A percentile compares a stretch with the other conserved stretches of the same genome.
Evolutionary conservation across 2,329 filamentous ascomycete species (phyloP).

Genomic region (Nothophaeocryptopus gaeumannii): DNA sequence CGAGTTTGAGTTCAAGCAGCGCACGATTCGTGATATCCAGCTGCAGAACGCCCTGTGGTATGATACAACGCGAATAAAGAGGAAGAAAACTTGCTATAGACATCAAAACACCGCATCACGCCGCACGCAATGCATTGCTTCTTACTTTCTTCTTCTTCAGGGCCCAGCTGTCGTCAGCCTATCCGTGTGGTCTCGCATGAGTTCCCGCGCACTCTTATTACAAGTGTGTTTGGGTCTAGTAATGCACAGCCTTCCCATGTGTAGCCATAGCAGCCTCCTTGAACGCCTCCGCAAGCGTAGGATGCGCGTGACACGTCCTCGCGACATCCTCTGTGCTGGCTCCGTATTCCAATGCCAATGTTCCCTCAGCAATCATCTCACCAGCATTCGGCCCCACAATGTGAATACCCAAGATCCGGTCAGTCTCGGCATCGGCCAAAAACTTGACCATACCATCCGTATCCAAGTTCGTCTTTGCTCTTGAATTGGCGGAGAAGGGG

Average conservation of each 20-base stretch:
- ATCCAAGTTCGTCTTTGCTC: conserved; percentile 98
- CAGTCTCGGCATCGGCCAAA: conserved; percentile 91
- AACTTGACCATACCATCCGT: conserved; percentile 97
- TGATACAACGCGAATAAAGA: conserved; percentile 11
- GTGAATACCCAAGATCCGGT: conserved; percentile 91
- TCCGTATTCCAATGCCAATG: conserved; percentile 92
- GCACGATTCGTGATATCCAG: too few relatives aligned
- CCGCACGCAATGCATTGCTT: conserved; percentile 17
- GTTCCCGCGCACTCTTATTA: too few relatives aligned
- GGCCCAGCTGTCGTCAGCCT: conserved; percentile 2
- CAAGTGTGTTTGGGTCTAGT: too few relatives aligned
- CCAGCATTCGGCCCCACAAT: conserved; percentile 94
- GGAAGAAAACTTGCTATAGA: conserved; percentile 10
- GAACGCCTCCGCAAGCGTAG: conserved; percentile 93
- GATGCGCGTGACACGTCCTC: conserved; percentile 93
- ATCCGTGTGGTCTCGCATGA: too few relatives aligned
- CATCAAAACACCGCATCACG: conserved; percentile 4
- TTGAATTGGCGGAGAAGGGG: conserved; percentile 96
- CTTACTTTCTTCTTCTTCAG: neutral
- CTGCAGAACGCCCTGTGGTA: neutral
- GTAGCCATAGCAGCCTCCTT: conserved; percentile 99
- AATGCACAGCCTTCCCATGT: conserved; percentile 93
- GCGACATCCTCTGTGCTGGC: conserved; percentile 93
- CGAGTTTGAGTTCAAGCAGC: too few relatives aligned
- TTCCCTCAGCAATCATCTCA: conserved; percentile 99